Evolutionary conservation across 2,329 filamentous ascomycete species (phyloP).

Genomic region (Curvularia spicifera): DNA sequence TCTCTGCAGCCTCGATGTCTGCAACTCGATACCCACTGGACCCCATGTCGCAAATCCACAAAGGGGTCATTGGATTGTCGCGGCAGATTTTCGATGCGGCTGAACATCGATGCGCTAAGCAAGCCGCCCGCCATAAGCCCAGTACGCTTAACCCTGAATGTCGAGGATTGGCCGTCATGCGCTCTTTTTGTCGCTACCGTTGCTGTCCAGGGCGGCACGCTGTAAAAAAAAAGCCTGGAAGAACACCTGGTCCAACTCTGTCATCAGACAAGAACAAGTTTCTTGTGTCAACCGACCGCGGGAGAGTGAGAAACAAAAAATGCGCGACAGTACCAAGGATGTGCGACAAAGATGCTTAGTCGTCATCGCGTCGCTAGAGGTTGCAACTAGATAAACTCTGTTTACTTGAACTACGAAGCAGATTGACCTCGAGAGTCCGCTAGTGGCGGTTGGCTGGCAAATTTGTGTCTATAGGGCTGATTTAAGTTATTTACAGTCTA

Average conservation of each 20-base stretch:
- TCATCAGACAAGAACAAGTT: background rate
- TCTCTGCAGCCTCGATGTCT: background rate
- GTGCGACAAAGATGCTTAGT: background rate
- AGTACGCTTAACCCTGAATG: constrained; percentile 1
- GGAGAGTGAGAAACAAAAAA: background rate
- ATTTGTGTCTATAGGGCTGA: background rate
- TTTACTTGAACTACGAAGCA: background rate
- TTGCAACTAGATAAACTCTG: background rate
- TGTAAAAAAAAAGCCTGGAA: background rate
- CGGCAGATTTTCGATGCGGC: constrained; percentile 1
- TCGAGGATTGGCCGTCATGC: background rate
- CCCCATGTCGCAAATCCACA: background rate
- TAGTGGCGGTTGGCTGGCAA: background rate
- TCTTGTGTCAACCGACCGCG: background rate
- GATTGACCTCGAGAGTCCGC: background rate
- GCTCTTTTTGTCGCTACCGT: background rate
- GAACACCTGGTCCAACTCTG: background rate
- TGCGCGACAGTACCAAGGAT: background rate
- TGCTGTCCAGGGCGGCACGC: background rate
- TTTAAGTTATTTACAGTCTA: background rate
- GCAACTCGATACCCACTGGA: background rate
- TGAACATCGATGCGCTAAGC: constrained; percentile 3
- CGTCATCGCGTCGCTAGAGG: background rate
- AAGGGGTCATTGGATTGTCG: background rate
- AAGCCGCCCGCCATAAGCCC: constrained; percentile 1